Evolutionary conservation across 2,329 filamentous ascomycete genomes (phyloP).

Genomic region (Cladosporium velox): DNA sequence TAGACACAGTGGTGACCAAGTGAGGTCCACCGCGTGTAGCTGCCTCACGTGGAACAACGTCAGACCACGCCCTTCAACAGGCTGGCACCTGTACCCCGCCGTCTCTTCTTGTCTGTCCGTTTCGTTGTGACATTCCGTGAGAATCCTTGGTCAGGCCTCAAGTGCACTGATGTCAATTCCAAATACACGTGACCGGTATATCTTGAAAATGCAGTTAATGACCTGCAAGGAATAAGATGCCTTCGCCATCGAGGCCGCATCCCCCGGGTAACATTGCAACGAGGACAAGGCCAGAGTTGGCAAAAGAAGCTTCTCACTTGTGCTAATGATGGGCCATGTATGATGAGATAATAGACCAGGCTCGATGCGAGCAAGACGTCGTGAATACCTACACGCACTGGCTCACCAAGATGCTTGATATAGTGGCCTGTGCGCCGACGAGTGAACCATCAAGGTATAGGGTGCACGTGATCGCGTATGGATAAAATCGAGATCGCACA

Average conservation of each 20-base stretch:
- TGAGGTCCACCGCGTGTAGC: not conserved
- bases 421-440: not conserved
- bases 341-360: not conserved
- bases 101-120: not conserved
- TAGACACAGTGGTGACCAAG: not conserved
- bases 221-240: not conserved
- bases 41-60: not conserved
- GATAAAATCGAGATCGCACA: not conserved
- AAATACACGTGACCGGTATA: not conserved
- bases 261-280: not conserved
- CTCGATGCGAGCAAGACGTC: not conserved
- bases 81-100: not conserved
- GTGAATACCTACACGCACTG: not conserved
- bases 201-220: not conserved
- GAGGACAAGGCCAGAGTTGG: not conserved
- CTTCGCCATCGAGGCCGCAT: too few relatives aligned
- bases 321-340: not conserved
- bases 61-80: slow-evolving; percentile 4
- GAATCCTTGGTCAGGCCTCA: too few relatives aligned
- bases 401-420: not conserved
- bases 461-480: not conserved
- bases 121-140: not conserved
- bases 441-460: not conserved
- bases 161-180: not conserved
- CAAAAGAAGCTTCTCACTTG: not conserved